phyloP scores from a whole-genome alignment of 371 early-diverging fungal species.

The Mucor piriformis region DNA sequence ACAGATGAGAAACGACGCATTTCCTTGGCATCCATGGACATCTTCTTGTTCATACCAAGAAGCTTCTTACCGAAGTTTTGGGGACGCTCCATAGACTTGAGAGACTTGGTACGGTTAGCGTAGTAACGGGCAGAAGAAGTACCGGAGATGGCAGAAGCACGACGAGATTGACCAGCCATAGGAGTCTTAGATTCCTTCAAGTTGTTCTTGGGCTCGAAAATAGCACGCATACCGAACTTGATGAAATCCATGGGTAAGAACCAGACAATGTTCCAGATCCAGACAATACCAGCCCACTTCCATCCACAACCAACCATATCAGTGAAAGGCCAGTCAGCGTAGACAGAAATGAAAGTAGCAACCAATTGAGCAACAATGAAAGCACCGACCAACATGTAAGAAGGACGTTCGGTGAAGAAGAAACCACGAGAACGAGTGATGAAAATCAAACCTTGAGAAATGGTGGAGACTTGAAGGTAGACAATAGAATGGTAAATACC shows the following conservation, averaged over 20 bases:
- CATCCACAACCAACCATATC: conserved; percentile 61
- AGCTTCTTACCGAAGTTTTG: conserved; percentile 47
- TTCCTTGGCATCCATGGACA: conserved; percentile 53
- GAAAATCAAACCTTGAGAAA: conserved; percentile 66
- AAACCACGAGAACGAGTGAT: conserved; percentile 65
- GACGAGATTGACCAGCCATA: conserved; percentile 44
- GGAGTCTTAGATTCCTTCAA: conserved; percentile 38
- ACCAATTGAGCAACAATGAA: conserved; percentile 62
- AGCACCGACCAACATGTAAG: conserved; percentile 53
- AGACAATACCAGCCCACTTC: conserved; percentile 65
- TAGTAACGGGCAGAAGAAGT: conserved; percentile 37
- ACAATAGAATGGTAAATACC: conserved; percentile 55
- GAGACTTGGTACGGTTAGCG: conserved; percentile 36
- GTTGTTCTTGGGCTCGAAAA: conserved; percentile 58
- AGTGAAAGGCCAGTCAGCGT: conserved; percentile 67
- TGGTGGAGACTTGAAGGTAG: conserved; percentile 62
- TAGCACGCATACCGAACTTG: conserved; percentile 70
- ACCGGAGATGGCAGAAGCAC: conserved; percentile 39
- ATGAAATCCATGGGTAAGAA: conserved; percentile 73
- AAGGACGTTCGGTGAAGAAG: conserved; percentile 63
- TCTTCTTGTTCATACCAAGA: conserved; percentile 41
- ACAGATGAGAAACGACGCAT: conserved; percentile 59
- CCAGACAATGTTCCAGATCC: conserved; percentile 83
- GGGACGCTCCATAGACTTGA: conserved; percentile 31
- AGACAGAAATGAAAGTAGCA: conserved; percentile 64